A percentile compares a stretch with the other conserved stretches of the same genome.
These are phyloP conservation scores for Naganishia antarctica DNA, from an alignment of 768 basidiomycete species.

Conservation along the genomic window DNA sequence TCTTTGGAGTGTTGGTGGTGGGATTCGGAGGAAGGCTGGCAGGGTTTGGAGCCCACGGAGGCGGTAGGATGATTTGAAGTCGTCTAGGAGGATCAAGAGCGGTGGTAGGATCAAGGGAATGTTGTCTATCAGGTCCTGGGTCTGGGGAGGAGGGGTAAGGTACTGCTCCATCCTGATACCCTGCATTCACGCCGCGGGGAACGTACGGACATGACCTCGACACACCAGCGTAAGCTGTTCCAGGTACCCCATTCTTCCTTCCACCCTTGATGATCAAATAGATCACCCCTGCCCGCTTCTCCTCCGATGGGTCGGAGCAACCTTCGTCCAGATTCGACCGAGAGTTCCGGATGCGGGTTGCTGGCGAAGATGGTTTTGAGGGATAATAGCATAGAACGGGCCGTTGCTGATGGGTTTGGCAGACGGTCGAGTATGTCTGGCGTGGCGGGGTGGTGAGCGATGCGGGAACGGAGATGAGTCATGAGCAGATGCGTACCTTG, in stretches of 20 bases:
- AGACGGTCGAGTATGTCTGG: neutral
- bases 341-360: conserved; percentile 26
- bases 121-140: conserved; percentile 22
- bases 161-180: neutral
- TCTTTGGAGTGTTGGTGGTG: conserved; percentile 33
- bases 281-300: conserved; percentile 20
- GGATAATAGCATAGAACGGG: neutral
- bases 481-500: conserved; percentile 11
- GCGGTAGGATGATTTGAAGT: conserved; percentile 44
- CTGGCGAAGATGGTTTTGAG: conserved; percentile 10
- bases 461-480: neutral
- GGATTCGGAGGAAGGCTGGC: conserved; percentile 36
- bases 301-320: conserved; percentile 22
- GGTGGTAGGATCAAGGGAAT: conserved; percentile 46
- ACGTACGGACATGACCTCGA: conserved; percentile 22
- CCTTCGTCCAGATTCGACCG: conserved; percentile 18
- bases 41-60: conserved; percentile 35
- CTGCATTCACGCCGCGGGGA: neutral
- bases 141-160: neutral
- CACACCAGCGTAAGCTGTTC: conserved; percentile 22
- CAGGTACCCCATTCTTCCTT: conserved; percentile 17
- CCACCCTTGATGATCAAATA: conserved; percentile 27
- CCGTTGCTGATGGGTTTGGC: conserved; percentile 5
- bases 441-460: too few species aligned
- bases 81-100: conserved; percentile 45